These are phyloP conservation scores for Corinectria fuckeliana DNA, from an alignment of 2,329 filamentous ascomycete species.

Conservation along the genomic window DNA sequence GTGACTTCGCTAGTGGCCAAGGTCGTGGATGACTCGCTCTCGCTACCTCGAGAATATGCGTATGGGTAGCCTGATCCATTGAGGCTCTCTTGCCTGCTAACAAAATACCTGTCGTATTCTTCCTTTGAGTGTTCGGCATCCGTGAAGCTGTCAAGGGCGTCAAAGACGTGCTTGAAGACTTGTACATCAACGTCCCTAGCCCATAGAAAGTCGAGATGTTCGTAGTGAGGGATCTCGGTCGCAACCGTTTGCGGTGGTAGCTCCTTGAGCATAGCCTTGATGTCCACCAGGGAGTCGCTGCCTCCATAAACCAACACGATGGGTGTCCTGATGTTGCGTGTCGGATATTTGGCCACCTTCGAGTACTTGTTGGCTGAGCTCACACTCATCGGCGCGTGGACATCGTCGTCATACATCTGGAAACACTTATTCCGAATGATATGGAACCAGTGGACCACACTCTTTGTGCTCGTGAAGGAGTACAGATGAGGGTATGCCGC, in stretches of 20 bases:
- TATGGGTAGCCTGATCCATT: constrained; percentile 46
- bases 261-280: constrained; percentile 89
- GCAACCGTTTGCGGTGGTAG: constrained; percentile 84
- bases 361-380: constrained; percentile 82
- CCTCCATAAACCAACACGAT: constrained; percentile 94
- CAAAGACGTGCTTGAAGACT: constrained; percentile 91
- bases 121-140: constrained; percentile 63
- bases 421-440: constrained; percentile 96
- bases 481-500: constrained; percentile 96
- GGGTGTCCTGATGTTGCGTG: constrained; percentile 94
- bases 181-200: constrained; percentile 81
- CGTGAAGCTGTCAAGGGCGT: constrained; percentile 79
- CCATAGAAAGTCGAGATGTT: constrained; percentile 97
- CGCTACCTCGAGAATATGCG: constrained; percentile 40
- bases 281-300: constrained; percentile 92
- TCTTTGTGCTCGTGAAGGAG: constrained; percentile 96
- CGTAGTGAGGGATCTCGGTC: constrained; percentile 88
- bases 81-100: constrained; percentile 58
- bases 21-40: constrained; percentile 47
- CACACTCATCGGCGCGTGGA: constrained; percentile 77
- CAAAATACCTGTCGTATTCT: constrained; percentile 65
- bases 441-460: constrained; percentile 98
- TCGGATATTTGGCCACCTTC: constrained; percentile 95
- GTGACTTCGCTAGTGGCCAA: constrained; percentile 34
- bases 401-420: constrained; percentile 98